Conservation (phyloP, 148 eudicot genomes). For the Rhododendron henanense region DNA sequence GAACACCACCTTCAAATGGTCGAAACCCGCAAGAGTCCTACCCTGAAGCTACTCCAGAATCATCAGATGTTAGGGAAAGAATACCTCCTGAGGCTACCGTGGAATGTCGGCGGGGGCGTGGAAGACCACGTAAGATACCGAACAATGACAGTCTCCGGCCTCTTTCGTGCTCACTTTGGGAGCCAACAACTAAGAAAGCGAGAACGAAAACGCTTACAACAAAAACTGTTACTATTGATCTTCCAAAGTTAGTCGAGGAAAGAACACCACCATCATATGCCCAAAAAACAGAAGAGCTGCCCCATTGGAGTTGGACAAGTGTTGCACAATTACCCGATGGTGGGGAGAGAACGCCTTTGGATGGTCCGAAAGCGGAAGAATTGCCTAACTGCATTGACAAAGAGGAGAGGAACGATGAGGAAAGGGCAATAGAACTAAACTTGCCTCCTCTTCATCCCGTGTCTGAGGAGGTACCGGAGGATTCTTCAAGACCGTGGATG, state of each 20-base stretch:
- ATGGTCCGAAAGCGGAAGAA: neutral
- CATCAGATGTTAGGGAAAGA: neutral
- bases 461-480: neutral
- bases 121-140: neutral
- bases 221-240: neutral
- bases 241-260: neutral
- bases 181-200: neutral
- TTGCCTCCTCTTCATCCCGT: neutral
- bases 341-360: neutral
- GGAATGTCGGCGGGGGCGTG: neutral
- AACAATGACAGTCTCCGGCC: neutral
- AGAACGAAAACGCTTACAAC: neutral
- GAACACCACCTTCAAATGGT: neutral
- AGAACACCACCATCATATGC: neutral
- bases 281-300: neutral
- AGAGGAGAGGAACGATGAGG: neutral
- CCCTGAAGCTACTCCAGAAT: neutral
- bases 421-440: neutral
- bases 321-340: neutral
- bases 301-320: neutral
- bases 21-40: neutral
- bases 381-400: neutral
- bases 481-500: neutral
- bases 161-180: neutral
- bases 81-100: neutral